Percentiles rank a stretch among this genome's conserved stretches.
These are phyloP conservation scores for Coniochaeta ligniaria DNA, from an alignment of 2,329 filamentous ascomycete species.

Conservation along the genomic window DNA sequence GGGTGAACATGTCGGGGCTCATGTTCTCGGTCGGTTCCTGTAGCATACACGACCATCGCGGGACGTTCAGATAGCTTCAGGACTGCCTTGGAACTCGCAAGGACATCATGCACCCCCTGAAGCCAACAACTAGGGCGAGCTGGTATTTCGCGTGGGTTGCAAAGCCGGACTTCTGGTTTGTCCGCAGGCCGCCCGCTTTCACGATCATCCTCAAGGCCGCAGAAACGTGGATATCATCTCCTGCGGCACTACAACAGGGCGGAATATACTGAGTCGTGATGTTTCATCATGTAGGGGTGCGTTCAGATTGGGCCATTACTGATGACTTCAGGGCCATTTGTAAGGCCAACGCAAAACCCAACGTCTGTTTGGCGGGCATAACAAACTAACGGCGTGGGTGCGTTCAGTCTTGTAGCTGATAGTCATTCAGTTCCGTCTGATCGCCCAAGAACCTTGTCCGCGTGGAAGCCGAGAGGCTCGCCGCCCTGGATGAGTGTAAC, in stretches of 20 bases:
- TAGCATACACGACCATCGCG: too few relatives aligned
- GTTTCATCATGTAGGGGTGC: not conserved
- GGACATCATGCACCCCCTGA: too few relatives aligned
- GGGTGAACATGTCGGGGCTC: too few relatives aligned
- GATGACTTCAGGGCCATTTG: not conserved
- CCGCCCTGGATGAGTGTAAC: not conserved
- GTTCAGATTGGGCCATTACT: not conserved
- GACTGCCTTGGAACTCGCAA: too few relatives aligned
- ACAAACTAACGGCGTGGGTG: not conserved
- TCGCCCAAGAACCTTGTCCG: not conserved
- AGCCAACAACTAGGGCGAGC: too few relatives aligned
- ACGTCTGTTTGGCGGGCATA: not conserved
- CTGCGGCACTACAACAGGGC: not conserved
- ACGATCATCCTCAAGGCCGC: too few relatives aligned
- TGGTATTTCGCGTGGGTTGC: too few relatives aligned
- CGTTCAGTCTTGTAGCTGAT: not conserved
- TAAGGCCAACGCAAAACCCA: not conserved
- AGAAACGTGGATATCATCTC: not conserved
- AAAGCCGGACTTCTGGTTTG: too few relatives aligned
- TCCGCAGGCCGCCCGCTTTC: too few relatives aligned
- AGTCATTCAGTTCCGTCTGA: not conserved
- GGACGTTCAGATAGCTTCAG: too few relatives aligned
- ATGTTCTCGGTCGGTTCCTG: too few relatives aligned
- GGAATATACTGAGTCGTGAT: not conserved
- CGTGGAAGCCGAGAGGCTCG: not conserved